These are phyloP conservation scores for Leptographium lundbergii DNA, from an alignment of 2,329 filamentous ascomycete genomes.

Conservation along the genomic window DNA sequence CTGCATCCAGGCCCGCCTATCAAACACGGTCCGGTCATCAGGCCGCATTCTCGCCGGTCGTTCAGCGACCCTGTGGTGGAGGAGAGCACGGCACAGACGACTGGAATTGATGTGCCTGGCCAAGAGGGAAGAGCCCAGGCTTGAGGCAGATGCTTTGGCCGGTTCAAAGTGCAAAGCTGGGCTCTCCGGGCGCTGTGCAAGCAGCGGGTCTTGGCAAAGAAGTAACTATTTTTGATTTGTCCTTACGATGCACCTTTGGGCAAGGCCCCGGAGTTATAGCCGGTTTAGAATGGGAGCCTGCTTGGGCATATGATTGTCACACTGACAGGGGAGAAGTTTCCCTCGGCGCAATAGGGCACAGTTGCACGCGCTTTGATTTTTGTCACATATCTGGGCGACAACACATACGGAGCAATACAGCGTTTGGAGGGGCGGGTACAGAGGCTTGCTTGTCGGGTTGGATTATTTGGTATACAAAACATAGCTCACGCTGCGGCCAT, in stretches of 20 bases:
- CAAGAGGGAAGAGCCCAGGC: background rate
- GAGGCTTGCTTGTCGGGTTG: background rate
- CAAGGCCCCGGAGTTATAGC: background rate
- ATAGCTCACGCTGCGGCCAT: background rate
- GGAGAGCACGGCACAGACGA: slow-evolving; percentile 2
- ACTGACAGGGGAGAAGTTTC: background rate
- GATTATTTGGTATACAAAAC: background rate
- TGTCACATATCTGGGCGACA: background rate
- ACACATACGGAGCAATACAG: background rate
- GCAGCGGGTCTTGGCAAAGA: background rate
- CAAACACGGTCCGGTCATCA: background rate
- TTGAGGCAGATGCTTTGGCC: background rate
- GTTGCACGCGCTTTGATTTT: background rate
- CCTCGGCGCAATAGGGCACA: background rate
- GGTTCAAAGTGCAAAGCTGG: background rate
- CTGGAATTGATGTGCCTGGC: background rate
- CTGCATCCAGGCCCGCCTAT: slow-evolving; percentile 34
- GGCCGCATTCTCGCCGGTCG: background rate
- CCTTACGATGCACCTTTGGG: background rate
- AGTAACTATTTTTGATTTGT: background rate
- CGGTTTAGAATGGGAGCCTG: background rate
- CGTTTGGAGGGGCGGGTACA: background rate
- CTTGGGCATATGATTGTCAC: background rate
- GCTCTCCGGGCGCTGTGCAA: background rate
- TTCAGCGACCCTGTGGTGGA: slow-evolving; percentile 5